Base-by-base conservation (phyloP, 1,139 yeast species). In the Pichia sp. region DNA sequence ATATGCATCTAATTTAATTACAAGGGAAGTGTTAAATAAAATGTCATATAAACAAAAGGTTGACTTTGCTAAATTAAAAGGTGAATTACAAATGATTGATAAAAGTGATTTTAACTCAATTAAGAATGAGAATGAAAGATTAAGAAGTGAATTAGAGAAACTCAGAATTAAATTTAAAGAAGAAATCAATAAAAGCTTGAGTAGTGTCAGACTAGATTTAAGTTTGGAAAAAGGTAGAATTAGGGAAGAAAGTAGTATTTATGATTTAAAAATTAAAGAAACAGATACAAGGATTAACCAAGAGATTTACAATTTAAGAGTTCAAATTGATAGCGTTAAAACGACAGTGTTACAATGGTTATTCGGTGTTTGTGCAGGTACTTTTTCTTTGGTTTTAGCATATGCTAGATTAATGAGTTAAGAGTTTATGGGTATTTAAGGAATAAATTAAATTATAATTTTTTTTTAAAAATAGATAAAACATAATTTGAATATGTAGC, bases 281-380 rank as follows among this genome's bases (percentile, higher is more conserved):
- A 89, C 96, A 1, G 94, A 89, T 58, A 87, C 97, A 4, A 73
- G 96, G 55, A 90, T 92, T 49, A 97, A 92, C 61, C 96, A 92
- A 64, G 98, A 92, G 59, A 84, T 92, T 33, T 85, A 94, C 40
- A 90, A 92, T 61, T 87, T 92, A 78, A 90, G 86, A 63, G 86
- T 90, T 73, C 96, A 90, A 64, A 89, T 92, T 53, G 96, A 90
- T 59, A 80, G 87, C 37, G 96, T 92, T 32, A 90, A 92, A 67
- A 87, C 96, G 2, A 97, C 92, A 63, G 97, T 92, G 41, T 80
- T 87, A 80, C 98, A 92, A 65, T 92, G 97, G 97, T 74, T 92
- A 54, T 87, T 92, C 58, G 97, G 97, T 72, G 97, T 92, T 25
- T 86, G 96, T 59, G 89, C 97, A 1, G 98, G 97, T 84, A 86